Base-by-base conservation (phyloP, 208 protist genomes). In the Trypanosoma cruzi region DNA sequence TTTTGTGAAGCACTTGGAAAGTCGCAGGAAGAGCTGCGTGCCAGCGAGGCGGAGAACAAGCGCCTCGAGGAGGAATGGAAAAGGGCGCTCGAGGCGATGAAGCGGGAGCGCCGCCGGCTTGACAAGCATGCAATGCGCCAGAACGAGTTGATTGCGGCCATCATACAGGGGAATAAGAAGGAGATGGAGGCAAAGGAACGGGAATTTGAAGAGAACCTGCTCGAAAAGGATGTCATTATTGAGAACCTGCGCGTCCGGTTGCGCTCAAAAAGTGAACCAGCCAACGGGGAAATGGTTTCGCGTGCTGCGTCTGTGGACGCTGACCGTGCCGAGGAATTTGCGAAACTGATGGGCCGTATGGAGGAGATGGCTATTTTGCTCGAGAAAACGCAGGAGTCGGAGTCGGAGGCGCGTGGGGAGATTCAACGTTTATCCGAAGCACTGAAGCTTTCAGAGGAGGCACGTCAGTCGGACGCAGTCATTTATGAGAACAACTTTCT, bases 151-250 rank as follows among this genome's bases (percentile, higher is more conserved):
- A 87, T 94, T 67, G 83, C 86, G 18, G 89, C 89, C 52, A 91
- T 94, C 42, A 79, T 90, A 14, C 85, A 92, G 40, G 89, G 92
- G 56, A 91, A 94, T 68, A 90, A 92, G 63, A 91, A 88, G 59
- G 85, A 94, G 74, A 91, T 86, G 77, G 85, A 94, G 67, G 86
- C 86, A 22, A 91, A 89, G 79, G 89, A 94, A 73, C 85, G 89
- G 24, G 89, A 91, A 81, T 85, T 86, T 71, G 84, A 89, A 14
- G 89, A 94, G 73, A 73, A 90, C 56, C 72, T 92, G 13, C 84
- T 86, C 58, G 71, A 79, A 54, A 94, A 94, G 67, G 84, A 90
- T 62, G 89, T 90, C 56, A 70, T 92, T 34, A 92, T 94, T 73
- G 83, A 90, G 58, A 90, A 87, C 64, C 71, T 93, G 59, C 87